Percentiles rank a stretch among this genome's conserved stretches.
phyloP scores from a whole-genome alignment of 495 filamentous ascomycete species.

The Penicillium bovifimosum region DNA sequence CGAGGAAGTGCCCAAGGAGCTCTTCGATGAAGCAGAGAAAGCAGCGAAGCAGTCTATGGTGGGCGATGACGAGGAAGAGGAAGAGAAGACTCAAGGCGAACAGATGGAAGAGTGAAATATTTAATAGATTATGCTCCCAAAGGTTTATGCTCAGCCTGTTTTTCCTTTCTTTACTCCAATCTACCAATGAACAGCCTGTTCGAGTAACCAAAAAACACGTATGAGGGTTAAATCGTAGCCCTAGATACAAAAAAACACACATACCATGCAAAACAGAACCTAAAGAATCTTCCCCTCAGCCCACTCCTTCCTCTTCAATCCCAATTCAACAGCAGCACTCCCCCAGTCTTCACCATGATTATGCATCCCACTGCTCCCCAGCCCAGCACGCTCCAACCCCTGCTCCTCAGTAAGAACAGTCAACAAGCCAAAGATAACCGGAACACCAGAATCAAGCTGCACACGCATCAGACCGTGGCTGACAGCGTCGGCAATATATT shows the following conservation, averaged over 20 bases:
- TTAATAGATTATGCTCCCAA: slow-evolving; percentile 18
- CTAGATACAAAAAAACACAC: not conserved
- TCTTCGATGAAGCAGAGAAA: slow-evolving; percentile 86
- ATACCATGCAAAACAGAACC: slow-evolving; percentile 8
- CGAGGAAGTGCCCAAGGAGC: slow-evolving; percentile 81
- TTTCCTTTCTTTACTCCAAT: slow-evolving; percentile 1
- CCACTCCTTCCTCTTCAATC: slow-evolving; percentile 41
- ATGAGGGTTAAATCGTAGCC: slow-evolving; percentile 1
- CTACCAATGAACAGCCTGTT: not conserved
- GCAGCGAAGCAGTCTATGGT: slow-evolving; percentile 68
- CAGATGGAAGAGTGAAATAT: slow-evolving; percentile 69
- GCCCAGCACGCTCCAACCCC: slow-evolving; percentile 76
- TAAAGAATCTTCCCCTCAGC: slow-evolving; percentile 40
- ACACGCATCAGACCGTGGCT: slow-evolving; percentile 90
- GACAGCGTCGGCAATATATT: slow-evolving; percentile 92
- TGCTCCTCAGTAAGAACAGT: slow-evolving; percentile 88
- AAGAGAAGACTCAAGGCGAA: slow-evolving; percentile 54
- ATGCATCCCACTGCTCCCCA: slow-evolving; percentile 54
- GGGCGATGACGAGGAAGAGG: slow-evolving; percentile 68
- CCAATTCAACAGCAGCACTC: slow-evolving; percentile 51
- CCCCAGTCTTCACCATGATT: slow-evolving; percentile 92
- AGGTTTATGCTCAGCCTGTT: slow-evolving; percentile 11
- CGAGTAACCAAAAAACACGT: not conserved
- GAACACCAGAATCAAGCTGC: slow-evolving; percentile 78
- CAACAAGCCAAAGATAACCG: slow-evolving; percentile 87